A percentile compares a stretch with the other conserved stretches of the same genome.
These are phyloP conservation scores for Amanita fuliginea DNA, from an alignment of 768 basidiomycete genomes.

Conservation along the genomic window DNA sequence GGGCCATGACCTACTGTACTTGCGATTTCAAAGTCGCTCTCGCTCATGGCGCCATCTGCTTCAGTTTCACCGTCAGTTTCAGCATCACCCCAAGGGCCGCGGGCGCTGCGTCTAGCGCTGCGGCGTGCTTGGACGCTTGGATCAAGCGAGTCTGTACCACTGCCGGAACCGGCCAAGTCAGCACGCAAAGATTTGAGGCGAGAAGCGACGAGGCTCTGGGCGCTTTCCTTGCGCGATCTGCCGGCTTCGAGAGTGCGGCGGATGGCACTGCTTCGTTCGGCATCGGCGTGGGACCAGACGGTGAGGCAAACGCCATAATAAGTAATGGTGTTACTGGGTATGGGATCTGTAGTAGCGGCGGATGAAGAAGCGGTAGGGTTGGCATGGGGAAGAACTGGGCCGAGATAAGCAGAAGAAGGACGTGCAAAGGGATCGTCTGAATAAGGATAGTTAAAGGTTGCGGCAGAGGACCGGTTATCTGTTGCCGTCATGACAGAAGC, in stretches of 20 bases:
- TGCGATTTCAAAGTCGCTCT: slow-evolving; percentile 79
- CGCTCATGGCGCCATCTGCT: slow-evolving; percentile 63
- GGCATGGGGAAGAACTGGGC: slow-evolving; percentile 49
- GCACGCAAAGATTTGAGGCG: slow-evolving; percentile 57
- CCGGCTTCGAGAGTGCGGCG: slow-evolving; percentile 73
- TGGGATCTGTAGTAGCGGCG: slow-evolving; percentile 16
- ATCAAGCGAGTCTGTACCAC: slow-evolving; percentile 28
- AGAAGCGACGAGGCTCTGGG: slow-evolving; percentile 59
- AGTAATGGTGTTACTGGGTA: slow-evolving; percentile 39
- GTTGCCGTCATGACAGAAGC: slow-evolving; percentile 60
- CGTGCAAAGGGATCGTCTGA: slow-evolving; percentile 67
- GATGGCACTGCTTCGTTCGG: slow-evolving; percentile 75
- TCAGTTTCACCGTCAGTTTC: slow-evolving; percentile 79
- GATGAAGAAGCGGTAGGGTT: slow-evolving; percentile 22
- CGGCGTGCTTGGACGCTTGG: slow-evolving; percentile 48
- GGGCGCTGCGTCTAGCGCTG: slow-evolving; percentile 43
- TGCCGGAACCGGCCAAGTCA: slow-evolving; percentile 33
- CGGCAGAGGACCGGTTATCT: slow-evolving; percentile 54
- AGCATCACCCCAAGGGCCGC: slow-evolving; percentile 60
- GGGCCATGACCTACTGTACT: slow-evolving; percentile 75
- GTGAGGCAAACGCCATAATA: slow-evolving; percentile 91
- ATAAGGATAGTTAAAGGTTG: slow-evolving; percentile 67
- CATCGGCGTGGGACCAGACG: slow-evolving; percentile 93
- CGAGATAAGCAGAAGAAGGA: slow-evolving; percentile 72
- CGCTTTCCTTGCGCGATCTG: slow-evolving; percentile 68